Base-by-base conservation (phyloP, 371 early-diverging fungal species). In the Lichtheimia corymbifera region DNA sequence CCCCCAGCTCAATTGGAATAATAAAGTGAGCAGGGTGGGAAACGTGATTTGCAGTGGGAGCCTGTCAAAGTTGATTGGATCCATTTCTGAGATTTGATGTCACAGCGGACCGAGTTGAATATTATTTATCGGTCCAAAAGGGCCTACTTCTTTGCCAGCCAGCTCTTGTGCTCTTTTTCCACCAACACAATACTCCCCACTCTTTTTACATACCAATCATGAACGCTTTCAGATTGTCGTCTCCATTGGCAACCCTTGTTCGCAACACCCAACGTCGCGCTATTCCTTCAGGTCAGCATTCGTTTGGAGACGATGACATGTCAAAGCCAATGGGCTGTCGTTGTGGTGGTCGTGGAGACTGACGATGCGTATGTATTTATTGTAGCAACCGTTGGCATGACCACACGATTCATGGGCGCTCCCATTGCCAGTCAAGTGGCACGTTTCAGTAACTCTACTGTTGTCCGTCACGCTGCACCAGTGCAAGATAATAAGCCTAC, bases 401-500 rank as follows among this genome's bases (percentile, higher is more conserved):
- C 59, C 18, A 35, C 50, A 50, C 59, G 56, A 59, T 64, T 56
- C 57, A 56, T 56, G 57, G 43, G 57, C 25, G 57, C 57, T 22
- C 42, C 57, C 44, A 25, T 56, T 17, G 55, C 61, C 24, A 55
- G 60, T 41, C 62, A 75, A 56, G 22, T 70, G 24, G 55, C 73
- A 60, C 73, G 68, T 15, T 80, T 80, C 73, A 75, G 76, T 60
- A 69, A 69, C 50, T 65, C 72, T 41, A 59, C 66, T 5, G 55
- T 71, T 35, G 59, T 50, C 55, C 63, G 64, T 57, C 69, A 75
- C 52, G 80, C 80, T 30, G 45, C 80, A 42, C 73, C 71, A 41
- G 58, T 61, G 17, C 69, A 74, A 50, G 73, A 74, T 41, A 67
- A 72, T 28, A 62, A 67, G 43, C n/a, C 47, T 47, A 69, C 72